Conservation (phyloP, 371 early-diverging fungal species). For the Mortierella sp. region DNA sequence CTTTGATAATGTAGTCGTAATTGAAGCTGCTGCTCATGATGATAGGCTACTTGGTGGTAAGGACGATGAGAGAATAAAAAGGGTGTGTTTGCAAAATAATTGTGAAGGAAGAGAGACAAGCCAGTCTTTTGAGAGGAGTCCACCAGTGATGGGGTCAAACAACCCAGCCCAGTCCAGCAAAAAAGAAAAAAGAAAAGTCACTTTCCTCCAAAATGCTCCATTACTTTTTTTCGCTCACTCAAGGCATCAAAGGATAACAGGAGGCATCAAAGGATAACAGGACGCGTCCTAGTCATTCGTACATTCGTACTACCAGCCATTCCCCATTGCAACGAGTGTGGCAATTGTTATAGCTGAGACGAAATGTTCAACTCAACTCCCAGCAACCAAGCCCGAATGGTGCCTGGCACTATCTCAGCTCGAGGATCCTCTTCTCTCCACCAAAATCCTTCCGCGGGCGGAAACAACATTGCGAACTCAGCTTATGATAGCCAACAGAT, state of each 20-base stretch:
- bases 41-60: neutral
- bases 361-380: conserved; percentile 23
- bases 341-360: neutral
- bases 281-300: neutral
- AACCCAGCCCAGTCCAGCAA: neutral
- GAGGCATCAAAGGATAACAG: neutral
- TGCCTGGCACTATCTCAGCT: conserved; percentile 1
- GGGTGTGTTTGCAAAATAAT: neutral
- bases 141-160: neutral
- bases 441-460: conserved; percentile 6
- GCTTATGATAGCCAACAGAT: conserved; percentile 11
- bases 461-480: conserved; percentile 12
- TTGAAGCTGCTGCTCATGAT: conserved; percentile 61
- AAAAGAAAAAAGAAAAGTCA: conserved; percentile 15
- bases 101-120: neutral
- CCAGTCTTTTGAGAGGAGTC: neutral
- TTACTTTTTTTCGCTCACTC: neutral
- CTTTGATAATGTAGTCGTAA: conserved; percentile 71
- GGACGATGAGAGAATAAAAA: neutral
- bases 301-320: neutral
- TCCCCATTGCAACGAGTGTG: no score
- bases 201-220: neutral
- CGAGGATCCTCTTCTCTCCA: conserved; percentile 25
- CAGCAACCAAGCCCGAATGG: neutral
- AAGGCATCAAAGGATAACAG: no score